Conservation (phyloP, 257 asterid species). For the Solanum clarkiae region DNA sequence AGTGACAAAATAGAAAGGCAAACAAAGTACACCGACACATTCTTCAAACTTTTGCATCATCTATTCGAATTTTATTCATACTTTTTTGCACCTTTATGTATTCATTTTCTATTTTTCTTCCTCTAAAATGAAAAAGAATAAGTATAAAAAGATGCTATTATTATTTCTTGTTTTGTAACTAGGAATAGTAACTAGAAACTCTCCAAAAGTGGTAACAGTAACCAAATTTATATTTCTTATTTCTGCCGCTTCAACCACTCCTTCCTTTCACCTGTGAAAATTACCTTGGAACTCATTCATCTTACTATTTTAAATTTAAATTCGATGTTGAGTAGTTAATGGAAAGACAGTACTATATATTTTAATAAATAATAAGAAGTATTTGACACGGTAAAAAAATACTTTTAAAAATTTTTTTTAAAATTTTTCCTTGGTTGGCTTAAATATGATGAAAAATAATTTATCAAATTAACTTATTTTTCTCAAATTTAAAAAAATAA, state of each 20-base stretch:
- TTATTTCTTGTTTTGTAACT: not conserved
- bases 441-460: no score
- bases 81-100: not conserved
- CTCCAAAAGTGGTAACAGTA: not conserved
- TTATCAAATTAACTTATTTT: no score
- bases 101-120: not conserved
- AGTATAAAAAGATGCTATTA: not conserved
- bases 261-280: not conserved
- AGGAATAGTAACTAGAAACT: not conserved
- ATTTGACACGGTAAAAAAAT: no score
- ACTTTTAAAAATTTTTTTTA: no score
- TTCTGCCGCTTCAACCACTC: not conserved
- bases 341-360: not conserved
- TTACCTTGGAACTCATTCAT: not conserved
- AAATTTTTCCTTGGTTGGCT: no score
- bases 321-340: not conserved
- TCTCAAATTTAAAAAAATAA: no score
- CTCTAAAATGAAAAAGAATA: not conserved
- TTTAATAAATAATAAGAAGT: no score
- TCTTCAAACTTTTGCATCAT: not conserved
- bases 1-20: constrained; percentile 8
- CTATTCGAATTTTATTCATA: not conserved
- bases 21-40: constrained; percentile 15
- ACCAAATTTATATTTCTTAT: not conserved
- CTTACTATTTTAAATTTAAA: not conserved